These are phyloP conservation scores for Sclerotinia nivalis DNA, from an alignment of 2,329 filamentous ascomycete genomes.

Conservation along the genomic window DNA sequence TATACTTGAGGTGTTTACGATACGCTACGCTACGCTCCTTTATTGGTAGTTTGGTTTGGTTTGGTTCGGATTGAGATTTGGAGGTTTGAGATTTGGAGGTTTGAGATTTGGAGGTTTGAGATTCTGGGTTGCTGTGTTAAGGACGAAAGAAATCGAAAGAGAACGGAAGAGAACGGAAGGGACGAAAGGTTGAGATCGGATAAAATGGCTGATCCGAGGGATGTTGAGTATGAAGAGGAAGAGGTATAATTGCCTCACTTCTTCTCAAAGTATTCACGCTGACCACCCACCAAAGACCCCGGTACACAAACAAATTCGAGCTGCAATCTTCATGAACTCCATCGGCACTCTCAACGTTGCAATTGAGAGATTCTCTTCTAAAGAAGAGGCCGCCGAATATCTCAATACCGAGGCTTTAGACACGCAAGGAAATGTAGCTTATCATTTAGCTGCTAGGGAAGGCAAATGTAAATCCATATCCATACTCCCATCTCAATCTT, in stretches of 20 bases:
- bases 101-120: not conserved
- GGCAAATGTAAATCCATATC: slow-evolving; percentile 66
- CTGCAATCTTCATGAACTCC: not conserved
- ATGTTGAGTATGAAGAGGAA: slow-evolving; percentile 24
- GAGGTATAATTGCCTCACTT: not conserved
- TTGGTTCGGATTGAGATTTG: not conserved
- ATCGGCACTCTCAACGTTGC: not conserved
- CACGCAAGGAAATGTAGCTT: slow-evolving; percentile 36
- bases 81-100: not conserved
- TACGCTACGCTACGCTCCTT: too few species aligned
- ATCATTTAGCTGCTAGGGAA: not conserved
- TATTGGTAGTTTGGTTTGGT: not conserved
- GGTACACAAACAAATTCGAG: too few species aligned
- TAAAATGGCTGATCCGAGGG: slow-evolving; percentile 19
- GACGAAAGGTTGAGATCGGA: not conserved
- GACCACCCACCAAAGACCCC: too few species aligned
- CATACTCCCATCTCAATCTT: not conserved
- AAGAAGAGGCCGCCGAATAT: too few species aligned
- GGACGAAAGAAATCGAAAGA: not conserved
- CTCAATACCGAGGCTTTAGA: not conserved
- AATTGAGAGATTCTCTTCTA: not conserved
- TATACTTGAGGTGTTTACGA: too few species aligned
- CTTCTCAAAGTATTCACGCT: too few species aligned
- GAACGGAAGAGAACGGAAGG: not conserved
- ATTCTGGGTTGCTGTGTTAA: too few species aligned